Percentiles rank a stretch among this genome's conserved stretches.
Evolutionary conservation across 257 asterid species (phyloP).

Genomic region (Capsicum chinense): DNA sequence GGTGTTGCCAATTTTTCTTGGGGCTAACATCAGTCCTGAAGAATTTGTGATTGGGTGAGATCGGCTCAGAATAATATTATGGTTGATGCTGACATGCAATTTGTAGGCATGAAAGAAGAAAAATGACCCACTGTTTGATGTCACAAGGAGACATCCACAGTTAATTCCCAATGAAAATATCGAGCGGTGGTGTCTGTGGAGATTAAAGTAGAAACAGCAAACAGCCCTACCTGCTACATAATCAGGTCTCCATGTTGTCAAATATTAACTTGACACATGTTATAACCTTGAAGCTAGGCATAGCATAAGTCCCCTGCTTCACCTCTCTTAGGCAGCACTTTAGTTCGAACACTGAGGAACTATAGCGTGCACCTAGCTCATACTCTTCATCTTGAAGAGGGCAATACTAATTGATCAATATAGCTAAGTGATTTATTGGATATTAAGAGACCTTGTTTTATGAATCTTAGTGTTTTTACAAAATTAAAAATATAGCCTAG

Average conservation of each 20-base stretch:
- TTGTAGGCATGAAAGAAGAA: not conserved
- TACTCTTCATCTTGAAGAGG: not conserved
- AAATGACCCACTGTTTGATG: not conserved
- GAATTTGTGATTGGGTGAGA: conserved; percentile 30
- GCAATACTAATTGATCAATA: not conserved
- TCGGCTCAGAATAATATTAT: not conserved
- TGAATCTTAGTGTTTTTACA: not conserved
- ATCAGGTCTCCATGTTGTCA: not conserved
- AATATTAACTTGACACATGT: not conserved
- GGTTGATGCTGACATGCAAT: conserved; percentile 6
- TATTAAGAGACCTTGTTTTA: not conserved
- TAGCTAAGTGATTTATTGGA: not conserved
- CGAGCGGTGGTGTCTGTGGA: not conserved
- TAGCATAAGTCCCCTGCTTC: not conserved
- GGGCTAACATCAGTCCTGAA: conserved; percentile 37
- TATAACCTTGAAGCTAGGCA: not conserved
- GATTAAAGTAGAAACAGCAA: not conserved
- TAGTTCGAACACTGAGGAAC: not conserved
- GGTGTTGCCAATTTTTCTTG: not conserved
- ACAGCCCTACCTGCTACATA: not conserved
- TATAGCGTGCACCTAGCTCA: not conserved
- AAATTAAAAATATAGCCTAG: not conserved
- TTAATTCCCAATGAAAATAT: not conserved
- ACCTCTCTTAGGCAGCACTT: not conserved
- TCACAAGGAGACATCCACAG: not conserved